A percentile compares a stretch with the other conserved stretches of the same genome.
Conservation (phyloP, 306 rosid species). For the Acmispon strigosus region DNA sequence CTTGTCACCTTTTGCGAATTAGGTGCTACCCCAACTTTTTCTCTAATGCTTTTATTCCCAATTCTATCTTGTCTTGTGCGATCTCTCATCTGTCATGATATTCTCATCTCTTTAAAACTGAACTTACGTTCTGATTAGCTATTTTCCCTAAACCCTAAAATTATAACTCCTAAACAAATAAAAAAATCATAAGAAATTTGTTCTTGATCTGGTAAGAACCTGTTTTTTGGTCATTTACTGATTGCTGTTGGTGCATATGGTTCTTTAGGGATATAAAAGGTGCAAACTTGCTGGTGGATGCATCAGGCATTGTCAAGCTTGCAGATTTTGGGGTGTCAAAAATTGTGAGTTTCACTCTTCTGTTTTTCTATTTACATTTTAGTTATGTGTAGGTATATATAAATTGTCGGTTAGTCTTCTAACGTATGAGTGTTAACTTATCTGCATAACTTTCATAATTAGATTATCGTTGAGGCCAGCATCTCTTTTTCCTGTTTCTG, state of each 20-base stretch:
- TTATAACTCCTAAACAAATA: background rate
- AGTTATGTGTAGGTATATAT: background rate
- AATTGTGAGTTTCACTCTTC: conserved; percentile 52
- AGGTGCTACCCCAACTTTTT: background rate
- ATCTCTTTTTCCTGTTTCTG: conserved; percentile 3
- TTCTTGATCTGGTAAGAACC: background rate
- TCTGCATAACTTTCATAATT: background rate
- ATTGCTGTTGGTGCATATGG: conserved; percentile 17
- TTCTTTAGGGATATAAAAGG: conserved; percentile 88
- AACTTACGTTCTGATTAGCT: background rate
- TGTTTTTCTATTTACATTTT: conserved; percentile 14
- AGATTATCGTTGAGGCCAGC: background rate
- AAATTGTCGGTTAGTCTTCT: background rate
- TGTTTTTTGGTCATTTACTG: background rate
- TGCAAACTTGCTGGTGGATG: conserved; percentile 88
- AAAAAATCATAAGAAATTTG: background rate
- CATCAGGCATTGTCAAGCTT: conserved; percentile 79
- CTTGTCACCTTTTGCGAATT: background rate
- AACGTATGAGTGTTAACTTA: background rate
- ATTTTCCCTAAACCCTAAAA: background rate
- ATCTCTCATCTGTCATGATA: background rate
- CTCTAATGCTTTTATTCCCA: background rate
- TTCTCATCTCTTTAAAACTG: background rate
- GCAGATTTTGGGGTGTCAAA: conserved; percentile 98
- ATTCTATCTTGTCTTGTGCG: background rate